Conservation (phyloP, 371 early-diverging fungal genomes). For the Syncephalastrum contaminatum region DNA sequence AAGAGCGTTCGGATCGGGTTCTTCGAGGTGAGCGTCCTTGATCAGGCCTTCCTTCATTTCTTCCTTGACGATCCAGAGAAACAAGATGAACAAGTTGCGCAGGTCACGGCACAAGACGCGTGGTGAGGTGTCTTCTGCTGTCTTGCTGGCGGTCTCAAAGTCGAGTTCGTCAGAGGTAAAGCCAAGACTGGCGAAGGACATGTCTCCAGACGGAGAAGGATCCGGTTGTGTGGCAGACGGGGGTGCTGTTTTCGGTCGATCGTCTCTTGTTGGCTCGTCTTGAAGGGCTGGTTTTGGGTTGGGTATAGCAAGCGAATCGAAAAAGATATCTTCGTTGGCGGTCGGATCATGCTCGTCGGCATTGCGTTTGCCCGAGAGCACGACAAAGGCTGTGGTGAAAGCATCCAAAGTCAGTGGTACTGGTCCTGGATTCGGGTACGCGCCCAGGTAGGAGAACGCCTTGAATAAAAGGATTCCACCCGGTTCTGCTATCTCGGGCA, state of each 20-base stretch:
- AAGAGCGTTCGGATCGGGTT: conserved; percentile 12
- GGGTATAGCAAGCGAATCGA: conserved; percentile 41
- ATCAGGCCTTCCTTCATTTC: conserved; percentile 17
- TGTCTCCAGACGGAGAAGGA: conserved; percentile 13
- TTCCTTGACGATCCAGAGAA: conserved; percentile 39
- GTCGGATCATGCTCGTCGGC: conserved; percentile 19
- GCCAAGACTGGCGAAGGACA: conserved; percentile 40
- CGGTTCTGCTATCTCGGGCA: conserved; percentile 36
- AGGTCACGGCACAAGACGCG: conserved; percentile 33
- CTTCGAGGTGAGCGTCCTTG: not conserved
- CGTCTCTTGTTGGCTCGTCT: not conserved
- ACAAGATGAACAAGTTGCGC: conserved; percentile 23
- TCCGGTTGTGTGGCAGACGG: no score
- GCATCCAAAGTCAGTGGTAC: conserved; percentile 29
- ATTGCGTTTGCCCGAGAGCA: conserved; percentile 35
- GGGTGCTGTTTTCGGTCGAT: conserved; percentile 1
- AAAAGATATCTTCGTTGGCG: conserved; percentile 35
- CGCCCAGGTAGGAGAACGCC: conserved; percentile 45
- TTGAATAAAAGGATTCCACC: conserved; percentile 45
- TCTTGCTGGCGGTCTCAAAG: conserved; percentile 8
- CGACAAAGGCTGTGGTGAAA: conserved; percentile 42
- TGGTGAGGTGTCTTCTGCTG: conserved; percentile 4
- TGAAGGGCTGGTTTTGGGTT: not conserved
- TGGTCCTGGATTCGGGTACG: conserved; percentile 30
- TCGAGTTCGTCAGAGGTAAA: conserved; percentile 39